Conservation (phyloP, 2,329 filamentous ascomycete genomes). For the Colletotrichum destructivum region DNA sequence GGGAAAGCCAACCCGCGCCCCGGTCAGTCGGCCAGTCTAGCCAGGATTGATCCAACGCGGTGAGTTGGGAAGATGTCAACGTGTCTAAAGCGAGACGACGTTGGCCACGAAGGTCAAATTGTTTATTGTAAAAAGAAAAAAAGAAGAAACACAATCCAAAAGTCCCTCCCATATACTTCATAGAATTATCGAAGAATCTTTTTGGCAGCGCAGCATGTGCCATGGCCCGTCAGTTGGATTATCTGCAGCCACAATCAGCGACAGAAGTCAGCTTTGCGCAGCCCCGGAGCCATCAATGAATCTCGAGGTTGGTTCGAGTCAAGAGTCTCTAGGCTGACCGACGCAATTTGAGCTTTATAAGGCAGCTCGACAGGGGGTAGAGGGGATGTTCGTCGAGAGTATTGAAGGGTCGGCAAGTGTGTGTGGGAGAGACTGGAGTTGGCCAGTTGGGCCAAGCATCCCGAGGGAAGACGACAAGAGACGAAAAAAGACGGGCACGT, state of each 20-base stretch:
- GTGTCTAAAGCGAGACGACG: constrained; percentile 1
- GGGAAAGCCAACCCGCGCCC: constrained; percentile 36
- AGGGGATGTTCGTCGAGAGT: constrained; percentile 3
- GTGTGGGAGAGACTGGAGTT: neutral
- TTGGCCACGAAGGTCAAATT: neutral
- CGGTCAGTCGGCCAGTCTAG: constrained; percentile 27
- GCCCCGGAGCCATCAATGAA: constrained; percentile 4
- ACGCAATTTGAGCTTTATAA: constrained; percentile 30
- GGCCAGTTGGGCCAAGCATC: neutral
- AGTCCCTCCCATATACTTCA: too few species aligned
- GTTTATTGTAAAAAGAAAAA: neutral
- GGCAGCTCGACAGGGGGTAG: constrained; percentile 32
- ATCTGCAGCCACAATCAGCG: constrained; percentile 3
- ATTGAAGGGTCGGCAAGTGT: constrained; percentile 4
- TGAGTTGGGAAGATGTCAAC: constrained; percentile 10
- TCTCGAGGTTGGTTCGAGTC: constrained; percentile 28
- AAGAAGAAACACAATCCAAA: neutral
- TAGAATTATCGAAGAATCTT: too few species aligned
- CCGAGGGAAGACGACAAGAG: constrained; percentile 13
- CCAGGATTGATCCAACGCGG: constrained; percentile 26
- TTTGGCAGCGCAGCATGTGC: neutral
- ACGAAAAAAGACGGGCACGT: constrained; percentile 19
- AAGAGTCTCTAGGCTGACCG: constrained; percentile 22
- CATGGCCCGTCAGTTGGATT: neutral
- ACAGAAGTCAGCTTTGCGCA: constrained; percentile 1